Percentiles rank a stretch among this genome's conserved stretches.
phyloP scores from a whole-genome alignment of 768 basidiomycete species.

The Panaeolus papilionaceus region DNA sequence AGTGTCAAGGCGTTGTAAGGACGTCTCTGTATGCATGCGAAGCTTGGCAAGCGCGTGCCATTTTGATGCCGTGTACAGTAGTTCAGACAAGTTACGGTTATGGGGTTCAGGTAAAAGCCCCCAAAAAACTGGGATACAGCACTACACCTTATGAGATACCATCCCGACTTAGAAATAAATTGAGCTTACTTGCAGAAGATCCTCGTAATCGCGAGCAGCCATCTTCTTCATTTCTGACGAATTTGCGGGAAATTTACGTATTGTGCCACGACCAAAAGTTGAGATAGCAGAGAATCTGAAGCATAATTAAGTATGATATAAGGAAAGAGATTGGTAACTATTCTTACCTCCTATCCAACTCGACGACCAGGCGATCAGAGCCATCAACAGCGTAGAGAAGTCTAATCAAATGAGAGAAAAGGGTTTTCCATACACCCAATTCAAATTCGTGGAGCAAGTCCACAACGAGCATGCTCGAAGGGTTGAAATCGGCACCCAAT shows the following conservation, averaged over 20 bases:
- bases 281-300: constrained; percentile 31
- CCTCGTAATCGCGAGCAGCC: constrained; percentile 44
- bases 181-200: constrained; percentile 42
- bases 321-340: background rate
- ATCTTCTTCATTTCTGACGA: constrained; percentile 40
- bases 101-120: constrained; percentile 38
- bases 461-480: constrained; percentile 36
- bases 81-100: constrained; percentile 34
- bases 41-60: constrained; percentile 36
- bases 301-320: background rate
- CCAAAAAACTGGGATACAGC: constrained; percentile 44
- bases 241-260: constrained; percentile 31
- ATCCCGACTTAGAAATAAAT: constrained; percentile 22
- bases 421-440: constrained; percentile 43
- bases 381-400: constrained; percentile 36
- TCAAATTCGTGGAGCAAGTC: constrained; percentile 48
- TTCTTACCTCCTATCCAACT: constrained; percentile 37
- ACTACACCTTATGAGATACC: constrained; percentile 36
- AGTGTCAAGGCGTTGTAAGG: constrained; percentile 28
- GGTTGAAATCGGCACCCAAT: constrained; percentile 31
- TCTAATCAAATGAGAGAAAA: constrained; percentile 44
- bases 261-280: constrained; percentile 32
- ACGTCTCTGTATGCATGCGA: constrained; percentile 41
- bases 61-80: constrained; percentile 38
- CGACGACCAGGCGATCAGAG: constrained; percentile 28